A percentile compares a stretch with the other conserved stretches of the same genome.
Conservation (phyloP, 139 green algal species). For the Micractinium conductrix region DNA sequence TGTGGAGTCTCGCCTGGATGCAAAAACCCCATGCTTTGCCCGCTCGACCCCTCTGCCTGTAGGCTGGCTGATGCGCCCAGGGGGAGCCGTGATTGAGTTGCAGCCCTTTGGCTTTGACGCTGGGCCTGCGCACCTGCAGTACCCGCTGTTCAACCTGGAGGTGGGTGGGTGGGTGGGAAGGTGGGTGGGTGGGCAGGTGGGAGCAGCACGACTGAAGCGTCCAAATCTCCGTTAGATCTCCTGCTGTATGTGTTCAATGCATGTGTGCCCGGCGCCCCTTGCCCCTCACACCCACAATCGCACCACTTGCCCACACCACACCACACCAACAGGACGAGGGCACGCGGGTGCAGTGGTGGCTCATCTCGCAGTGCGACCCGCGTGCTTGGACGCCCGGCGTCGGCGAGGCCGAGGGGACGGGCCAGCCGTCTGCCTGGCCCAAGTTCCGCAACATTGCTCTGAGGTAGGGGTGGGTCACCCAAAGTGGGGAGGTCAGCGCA, state of each 20-base stretch:
- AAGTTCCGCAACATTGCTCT: background rate
- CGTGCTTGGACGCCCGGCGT: background rate
- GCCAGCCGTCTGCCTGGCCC: background rate
- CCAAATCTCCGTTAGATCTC: no score
- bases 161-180: background rate
- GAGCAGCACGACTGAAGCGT: no score
- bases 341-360: background rate
- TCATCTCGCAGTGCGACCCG: background rate
- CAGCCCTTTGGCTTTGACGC: slow-evolving; percentile 12
- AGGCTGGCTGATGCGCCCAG: slow-evolving; percentile 25
- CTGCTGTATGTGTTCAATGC: no score
- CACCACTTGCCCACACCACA: no score
- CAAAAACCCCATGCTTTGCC: no score
- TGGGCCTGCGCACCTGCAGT: background rate
- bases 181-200: no score
- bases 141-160: background rate
- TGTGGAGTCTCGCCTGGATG: no score
- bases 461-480: no score
- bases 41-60: no score
- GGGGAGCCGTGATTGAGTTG: slow-evolving; percentile 18
- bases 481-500: no score
- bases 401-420: background rate
- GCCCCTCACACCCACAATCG: no score
- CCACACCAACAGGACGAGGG: background rate
- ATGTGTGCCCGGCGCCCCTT: no score